These are phyloP conservation scores for Microcera coccophila DNA, from an alignment of 2,329 filamentous ascomycete genomes.

Conservation along the genomic window DNA sequence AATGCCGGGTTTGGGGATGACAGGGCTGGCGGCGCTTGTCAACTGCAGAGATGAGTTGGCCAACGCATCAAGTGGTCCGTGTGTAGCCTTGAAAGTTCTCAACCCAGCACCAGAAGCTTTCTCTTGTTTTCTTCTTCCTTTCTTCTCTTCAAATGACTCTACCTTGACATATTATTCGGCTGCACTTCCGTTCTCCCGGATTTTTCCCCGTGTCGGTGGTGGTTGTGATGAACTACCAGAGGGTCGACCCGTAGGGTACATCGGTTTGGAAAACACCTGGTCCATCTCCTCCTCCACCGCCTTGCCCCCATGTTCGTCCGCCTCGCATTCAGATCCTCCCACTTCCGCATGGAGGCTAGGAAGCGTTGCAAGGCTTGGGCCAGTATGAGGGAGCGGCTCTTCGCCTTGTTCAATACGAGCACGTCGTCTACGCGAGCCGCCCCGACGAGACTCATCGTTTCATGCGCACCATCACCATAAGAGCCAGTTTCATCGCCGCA, in stretches of 20 bases:
- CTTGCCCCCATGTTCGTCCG: constrained; percentile 2
- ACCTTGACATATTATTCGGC: constrained; percentile 4
- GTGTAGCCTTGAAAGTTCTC: constrained; percentile 34
- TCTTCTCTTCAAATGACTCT: constrained; percentile 7
- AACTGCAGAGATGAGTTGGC: constrained; percentile 44
- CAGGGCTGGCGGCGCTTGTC: constrained; percentile 30
- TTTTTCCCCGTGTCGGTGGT: constrained; percentile 4
- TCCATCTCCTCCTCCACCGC: neutral
- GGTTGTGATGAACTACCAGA: neutral
- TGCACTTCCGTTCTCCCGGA: neutral
- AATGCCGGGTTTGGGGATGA: constrained; percentile 15
- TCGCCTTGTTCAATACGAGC: neutral
- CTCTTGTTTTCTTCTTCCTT: constrained; percentile 12
- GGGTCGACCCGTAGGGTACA: neutral
- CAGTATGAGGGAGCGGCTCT: neutral
- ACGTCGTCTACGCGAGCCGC: neutral
- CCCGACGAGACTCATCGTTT: neutral
- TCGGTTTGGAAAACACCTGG: neutral
- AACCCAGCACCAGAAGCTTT: constrained; percentile 22
- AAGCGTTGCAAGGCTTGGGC: neutral
- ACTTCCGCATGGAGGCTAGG: constrained; percentile 1
- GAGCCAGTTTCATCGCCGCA: constrained; percentile 25
- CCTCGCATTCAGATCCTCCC: constrained; percentile 1
- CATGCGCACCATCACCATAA: constrained; percentile 7
- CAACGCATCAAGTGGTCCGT: constrained; percentile 42